These are phyloP conservation scores for Tulasnella sp. DNA, from an alignment of 768 basidiomycete genomes.

Conservation along the genomic window DNA sequence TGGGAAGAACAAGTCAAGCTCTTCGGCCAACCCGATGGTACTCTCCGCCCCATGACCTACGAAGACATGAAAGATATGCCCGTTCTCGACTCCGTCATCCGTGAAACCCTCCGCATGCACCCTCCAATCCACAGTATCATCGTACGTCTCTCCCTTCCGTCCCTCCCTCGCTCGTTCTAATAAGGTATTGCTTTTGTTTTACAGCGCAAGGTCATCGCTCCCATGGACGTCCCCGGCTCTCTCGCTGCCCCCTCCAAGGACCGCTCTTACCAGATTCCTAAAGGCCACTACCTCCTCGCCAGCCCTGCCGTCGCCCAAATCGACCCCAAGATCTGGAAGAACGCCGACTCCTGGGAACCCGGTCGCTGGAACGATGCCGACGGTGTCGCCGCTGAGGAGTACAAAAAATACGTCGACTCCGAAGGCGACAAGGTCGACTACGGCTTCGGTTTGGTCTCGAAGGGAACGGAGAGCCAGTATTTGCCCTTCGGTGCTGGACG, in stretches of 20 bases:
- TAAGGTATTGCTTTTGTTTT: constrained; percentile 23
- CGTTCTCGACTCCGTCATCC: constrained; percentile 81
- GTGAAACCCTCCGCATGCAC: constrained; percentile 89
- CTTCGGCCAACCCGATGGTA: constrained; percentile 68
- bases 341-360: constrained; percentile 70
- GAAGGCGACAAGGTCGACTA: constrained; percentile 89
- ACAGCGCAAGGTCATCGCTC: constrained; percentile 78
- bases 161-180: not conserved
- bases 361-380: constrained; percentile 80
- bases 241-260: constrained; percentile 69
- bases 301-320: constrained; percentile 83
- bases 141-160: constrained; percentile 22
- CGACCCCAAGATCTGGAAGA: constrained; percentile 79
- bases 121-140: constrained; percentile 95
- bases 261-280: constrained; percentile 76
- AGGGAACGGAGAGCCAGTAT: constrained; percentile 93
- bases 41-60: constrained; percentile 72
- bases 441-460: constrained; percentile 92
- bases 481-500: constrained; percentile 97
- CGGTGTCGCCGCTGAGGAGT: constrained; percentile 76
- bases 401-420: constrained; percentile 68
- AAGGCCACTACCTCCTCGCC: constrained; percentile 85
- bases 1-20: constrained; percentile 85
- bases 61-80: constrained; percentile 83
- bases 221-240: constrained; percentile 75